phyloP scores from a whole-genome alignment of 441 rosid genomes.

The Melastoma candidum region DNA sequence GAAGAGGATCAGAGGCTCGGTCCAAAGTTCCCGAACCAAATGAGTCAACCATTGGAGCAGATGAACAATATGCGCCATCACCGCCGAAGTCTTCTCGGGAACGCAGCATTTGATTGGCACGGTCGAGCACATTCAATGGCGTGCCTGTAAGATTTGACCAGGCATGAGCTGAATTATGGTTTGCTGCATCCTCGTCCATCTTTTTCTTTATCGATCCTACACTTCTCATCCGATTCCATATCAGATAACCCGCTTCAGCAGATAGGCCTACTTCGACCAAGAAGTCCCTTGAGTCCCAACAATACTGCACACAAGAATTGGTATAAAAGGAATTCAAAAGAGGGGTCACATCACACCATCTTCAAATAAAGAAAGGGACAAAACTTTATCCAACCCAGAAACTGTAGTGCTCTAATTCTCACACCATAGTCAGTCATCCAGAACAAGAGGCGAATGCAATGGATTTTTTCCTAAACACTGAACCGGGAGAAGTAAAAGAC shows the following conservation, averaged over 20 bases:
- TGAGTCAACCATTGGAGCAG: slow-evolving; percentile 66
- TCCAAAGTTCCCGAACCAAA: slow-evolving; percentile 58
- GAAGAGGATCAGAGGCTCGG: slow-evolving; percentile 33
- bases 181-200: slow-evolving; percentile 34
- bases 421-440: too few species aligned
- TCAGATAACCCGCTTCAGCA: slow-evolving; percentile 19
- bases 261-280: slow-evolving; percentile 10
- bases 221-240: slow-evolving; percentile 68
- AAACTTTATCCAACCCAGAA: too few species aligned
- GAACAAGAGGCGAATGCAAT: too few species aligned
- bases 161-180: slow-evolving; percentile 34
- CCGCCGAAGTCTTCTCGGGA: slow-evolving; percentile 23
- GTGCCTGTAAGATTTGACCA: slow-evolving; percentile 38
- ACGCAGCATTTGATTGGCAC: slow-evolving; percentile 39
- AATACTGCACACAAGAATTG: too few species aligned
- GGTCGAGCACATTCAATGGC: slow-evolving; percentile 39
- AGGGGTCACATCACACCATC: too few species aligned
- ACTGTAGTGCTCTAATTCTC: too few species aligned
- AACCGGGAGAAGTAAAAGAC: too few species aligned
- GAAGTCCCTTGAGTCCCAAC: too few species aligned
- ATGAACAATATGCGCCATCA: slow-evolving; percentile 44
- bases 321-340: too few species aligned
- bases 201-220: slow-evolving; percentile 48
- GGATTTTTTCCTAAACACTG: too few species aligned
- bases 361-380: too few species aligned